Base-by-base conservation (phyloP, 2,329 filamentous ascomycete species). In the Fusarium sublunatum region DNA sequence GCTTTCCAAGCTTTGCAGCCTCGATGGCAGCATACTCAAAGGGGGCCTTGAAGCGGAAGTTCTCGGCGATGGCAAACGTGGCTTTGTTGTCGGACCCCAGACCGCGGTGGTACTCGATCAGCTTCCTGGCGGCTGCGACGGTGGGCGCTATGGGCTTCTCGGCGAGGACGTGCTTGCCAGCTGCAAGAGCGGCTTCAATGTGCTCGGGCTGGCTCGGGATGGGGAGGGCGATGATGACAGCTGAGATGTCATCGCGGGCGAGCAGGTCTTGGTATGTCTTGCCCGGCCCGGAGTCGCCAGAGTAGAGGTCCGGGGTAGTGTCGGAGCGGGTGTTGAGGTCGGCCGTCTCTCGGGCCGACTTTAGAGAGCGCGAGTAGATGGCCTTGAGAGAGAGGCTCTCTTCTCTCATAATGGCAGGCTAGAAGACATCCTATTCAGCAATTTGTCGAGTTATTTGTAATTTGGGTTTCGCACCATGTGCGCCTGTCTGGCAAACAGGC, bases 61-160 rank as follows among this genome's bases (percentile, higher is more conserved):
- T 92, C 75, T 93, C 91, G 0, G 89, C 91, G 4, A 93, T 82
- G 12, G 80, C 80, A 76, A 87, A 86, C 6, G 81, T 82, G 11
- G 70, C 70, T 29, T 55, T 58, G 31, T 61, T 66, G 10, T 70
- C 68, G 10, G 59, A 58, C 11, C 68, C 69, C 6, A 79, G 56
- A 4, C 55, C 47, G 19, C 64, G 61, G 58, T 74, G 74, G 60
- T 70, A 75, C 6, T 69, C 73, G 36, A 83, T 75, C 8, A 83
- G 76, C 53, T 75, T 70, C 61, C 74, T 67, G 13, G 76, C 81
- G 2, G 72, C 69, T 2, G 79, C 77, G 8, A 88, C 75, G 64
- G 89, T 85, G 64, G 84, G 83, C 3, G 85, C 88, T 36, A 91
- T 80, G 31, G 89, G 88, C 76, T 91, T 91, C 76, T 91, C 89